Base-by-base conservation (phyloP, 345 rosid genomes). In the Cochlearia excelsa region DNA sequence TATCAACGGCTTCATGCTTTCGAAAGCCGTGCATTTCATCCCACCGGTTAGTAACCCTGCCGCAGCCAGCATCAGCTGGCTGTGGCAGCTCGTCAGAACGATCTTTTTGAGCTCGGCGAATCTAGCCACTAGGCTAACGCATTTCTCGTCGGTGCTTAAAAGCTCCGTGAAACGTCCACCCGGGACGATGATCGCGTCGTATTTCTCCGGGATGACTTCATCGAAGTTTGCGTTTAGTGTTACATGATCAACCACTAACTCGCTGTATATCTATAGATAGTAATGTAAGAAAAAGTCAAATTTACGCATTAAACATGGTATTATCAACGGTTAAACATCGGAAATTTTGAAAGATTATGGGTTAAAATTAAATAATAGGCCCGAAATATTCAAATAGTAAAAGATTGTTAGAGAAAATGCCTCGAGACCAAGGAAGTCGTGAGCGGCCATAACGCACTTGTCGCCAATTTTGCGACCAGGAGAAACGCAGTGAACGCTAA, bases 131-230 rank as follows among this genome's bases (percentile, higher is more conserved):
- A 66, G 34, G 6, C 46, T 44, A 10, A 79, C 58, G 44, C 75
- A 76, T 63, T 67, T 74, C 41, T 74, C 78, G 7, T 81, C 73
- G 0, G 74, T 52, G 30, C 79, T 78, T 7, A 81, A 51, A 30
- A 66, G 70, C 45, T 81, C 81, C 0, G 77, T 61, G 73, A 74
- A 78, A 43, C 81, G 74, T 8, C 85, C 85, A 2, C 85, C 81
- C 1, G 81, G 85, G 46, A 81, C 10, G 6, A 74, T 47, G 54
- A 81, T 67, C 23, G 74, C 67, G 44, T 81, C 83, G 37, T 81
- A 81, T 55, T 69, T 54, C 44, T 72, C 78, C 0, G 57, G 60
- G 9, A 51, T 38, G 37, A 79, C 67, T 6, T 72, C 76, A 10
- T 78, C 64, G 40, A 76, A 81, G 56, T 64, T 69, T 9, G 85